Percentiles rank a stretch among this genome's conserved stretches.
Conservation (phyloP, 1,139 yeast species). For the Scheffersomyces quercinus region DNA sequence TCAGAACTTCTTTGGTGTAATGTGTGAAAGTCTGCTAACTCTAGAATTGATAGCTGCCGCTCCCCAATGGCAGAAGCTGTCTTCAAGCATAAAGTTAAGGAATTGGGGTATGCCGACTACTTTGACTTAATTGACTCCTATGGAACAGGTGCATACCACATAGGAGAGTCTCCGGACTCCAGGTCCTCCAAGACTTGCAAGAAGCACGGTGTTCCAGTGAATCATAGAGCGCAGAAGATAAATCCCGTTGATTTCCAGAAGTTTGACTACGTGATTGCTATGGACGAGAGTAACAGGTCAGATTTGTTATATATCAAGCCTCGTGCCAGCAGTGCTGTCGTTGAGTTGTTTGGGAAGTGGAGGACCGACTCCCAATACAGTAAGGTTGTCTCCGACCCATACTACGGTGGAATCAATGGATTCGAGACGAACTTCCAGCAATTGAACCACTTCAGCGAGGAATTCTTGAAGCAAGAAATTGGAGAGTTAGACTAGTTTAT, state of each 20-base stretch:
- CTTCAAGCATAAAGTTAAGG: slow-evolving; percentile 63
- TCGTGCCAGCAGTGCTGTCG: slow-evolving; percentile 45
- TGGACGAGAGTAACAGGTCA: slow-evolving; percentile 72
- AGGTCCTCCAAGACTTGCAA: slow-evolving; percentile 71
- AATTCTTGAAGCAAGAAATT: slow-evolving; percentile 56
- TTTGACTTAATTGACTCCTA: slow-evolving; percentile 73
- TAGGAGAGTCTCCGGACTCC: slow-evolving; percentile 79
- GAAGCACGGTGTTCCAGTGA: slow-evolving; percentile 70
- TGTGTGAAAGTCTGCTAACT: slow-evolving; percentile 6
- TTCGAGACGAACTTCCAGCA: slow-evolving; percentile 80
- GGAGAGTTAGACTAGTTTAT: slow-evolving; percentile 12
- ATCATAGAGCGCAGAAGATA: slow-evolving; percentile 77
- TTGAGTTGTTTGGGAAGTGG: slow-evolving; percentile 78
- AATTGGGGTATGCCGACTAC: slow-evolving; percentile 38
- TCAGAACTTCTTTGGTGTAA: slow-evolving; percentile 1
- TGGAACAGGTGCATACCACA: slow-evolving; percentile 85
- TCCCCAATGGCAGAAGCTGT: slow-evolving; percentile 99
- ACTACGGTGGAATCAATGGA: slow-evolving; percentile 83
- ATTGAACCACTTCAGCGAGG: slow-evolving; percentile 68
- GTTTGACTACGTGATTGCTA: slow-evolving; percentile 83
- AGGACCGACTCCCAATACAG: slow-evolving; percentile 50
- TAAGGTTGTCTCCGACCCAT: slow-evolving; percentile 80
- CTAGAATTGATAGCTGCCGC: slow-evolving; percentile 58
- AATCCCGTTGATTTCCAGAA: slow-evolving; percentile 53
- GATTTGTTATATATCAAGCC: slow-evolving; percentile 66